Percentiles rank a stretch among this genome's conserved stretches.
Conservation (phyloP, 768 basidiomycete genomes). For the Collybia sp. region DNA sequence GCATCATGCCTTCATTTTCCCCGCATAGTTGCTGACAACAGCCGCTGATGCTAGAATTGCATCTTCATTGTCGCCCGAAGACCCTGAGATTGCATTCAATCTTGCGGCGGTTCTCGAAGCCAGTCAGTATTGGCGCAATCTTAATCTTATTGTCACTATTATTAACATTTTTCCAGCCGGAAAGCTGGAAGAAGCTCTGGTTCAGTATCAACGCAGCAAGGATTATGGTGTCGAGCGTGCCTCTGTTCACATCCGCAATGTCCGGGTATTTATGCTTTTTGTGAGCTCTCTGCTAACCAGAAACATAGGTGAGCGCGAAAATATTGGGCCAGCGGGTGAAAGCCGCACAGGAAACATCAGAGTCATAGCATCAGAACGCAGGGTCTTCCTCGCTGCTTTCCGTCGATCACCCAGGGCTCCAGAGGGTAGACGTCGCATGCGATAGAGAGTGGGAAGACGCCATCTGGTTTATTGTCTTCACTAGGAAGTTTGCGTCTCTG, state of each 20-base stretch:
- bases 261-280: constrained; percentile 24
- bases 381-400: constrained; percentile 5
- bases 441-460: too few species aligned
- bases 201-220: constrained; percentile 77
- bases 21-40: constrained; percentile 23
- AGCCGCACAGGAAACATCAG: constrained; percentile 35
- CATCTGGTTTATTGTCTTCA: too few species aligned
- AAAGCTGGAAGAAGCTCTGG: constrained; percentile 73
- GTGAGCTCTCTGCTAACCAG: not conserved
- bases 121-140: constrained; percentile 42
- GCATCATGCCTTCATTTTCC: constrained; percentile 23
- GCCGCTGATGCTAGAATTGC: constrained; percentile 58
- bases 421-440: constrained; percentile 1
- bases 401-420: constrained; percentile 2
- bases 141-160: constrained; percentile 15
- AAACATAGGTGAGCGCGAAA: constrained; percentile 70
- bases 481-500: too few species aligned
- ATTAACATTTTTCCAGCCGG: constrained; percentile 47
- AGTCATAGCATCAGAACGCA: constrained; percentile 22
- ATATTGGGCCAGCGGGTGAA: constrained; percentile 63
- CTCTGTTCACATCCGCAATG: constrained; percentile 79
- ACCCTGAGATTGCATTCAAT: constrained; percentile 91
- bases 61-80: constrained; percentile 77
- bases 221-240: constrained; percentile 79
- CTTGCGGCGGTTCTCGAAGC: constrained; percentile 89